Evolutionary conservation across 257 asterid genomes (phyloP).

Genomic region (Lycium ferocissimum): DNA sequence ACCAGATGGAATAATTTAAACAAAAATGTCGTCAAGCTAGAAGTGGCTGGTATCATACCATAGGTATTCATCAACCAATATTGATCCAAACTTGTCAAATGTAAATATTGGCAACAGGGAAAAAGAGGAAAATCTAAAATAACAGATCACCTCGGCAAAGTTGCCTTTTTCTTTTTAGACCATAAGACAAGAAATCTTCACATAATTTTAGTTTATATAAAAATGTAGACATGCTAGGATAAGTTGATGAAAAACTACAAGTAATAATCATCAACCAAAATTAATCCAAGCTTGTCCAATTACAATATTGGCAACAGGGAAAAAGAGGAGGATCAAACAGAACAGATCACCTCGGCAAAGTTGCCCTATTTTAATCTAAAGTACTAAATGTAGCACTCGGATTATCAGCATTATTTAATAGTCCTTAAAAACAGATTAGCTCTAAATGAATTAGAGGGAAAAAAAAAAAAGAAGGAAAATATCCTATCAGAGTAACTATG

Average conservation of each 20-base stretch:
- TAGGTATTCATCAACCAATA: slow-evolving; percentile 30
- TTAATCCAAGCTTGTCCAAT: slow-evolving; percentile 8
- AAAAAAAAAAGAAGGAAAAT: slow-evolving; percentile 36
- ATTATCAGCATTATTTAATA: neutral
- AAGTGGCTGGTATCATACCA: neutral
- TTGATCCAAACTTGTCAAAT: slow-evolving; percentile 30
- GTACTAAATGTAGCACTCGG: neutral
- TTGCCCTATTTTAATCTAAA: neutral
- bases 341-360: slow-evolving; percentile 34
- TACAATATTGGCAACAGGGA: slow-evolving; percentile 37
- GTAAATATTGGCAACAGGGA: slow-evolving; percentile 70
- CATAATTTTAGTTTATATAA: too few species aligned
- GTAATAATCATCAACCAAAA: slow-evolving; percentile 1
- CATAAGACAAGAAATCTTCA: neutral
- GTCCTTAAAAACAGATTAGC: neutral
- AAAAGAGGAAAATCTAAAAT: slow-evolving; percentile 61
- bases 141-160: slow-evolving; percentile 72
- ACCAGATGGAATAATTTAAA: neutral
- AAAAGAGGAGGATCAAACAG: slow-evolving; percentile 29
- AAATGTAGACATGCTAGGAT: neutral
- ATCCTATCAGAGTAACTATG: slow-evolving; percentile 39
- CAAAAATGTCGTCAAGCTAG: slow-evolving; percentile 21
- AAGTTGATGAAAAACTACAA: neutral
- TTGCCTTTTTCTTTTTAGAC: slow-evolving; percentile 19
- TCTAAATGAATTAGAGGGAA: neutral